Conservation (phyloP, 495 filamentous ascomycete species). For the Lophium mytilinum region DNA sequence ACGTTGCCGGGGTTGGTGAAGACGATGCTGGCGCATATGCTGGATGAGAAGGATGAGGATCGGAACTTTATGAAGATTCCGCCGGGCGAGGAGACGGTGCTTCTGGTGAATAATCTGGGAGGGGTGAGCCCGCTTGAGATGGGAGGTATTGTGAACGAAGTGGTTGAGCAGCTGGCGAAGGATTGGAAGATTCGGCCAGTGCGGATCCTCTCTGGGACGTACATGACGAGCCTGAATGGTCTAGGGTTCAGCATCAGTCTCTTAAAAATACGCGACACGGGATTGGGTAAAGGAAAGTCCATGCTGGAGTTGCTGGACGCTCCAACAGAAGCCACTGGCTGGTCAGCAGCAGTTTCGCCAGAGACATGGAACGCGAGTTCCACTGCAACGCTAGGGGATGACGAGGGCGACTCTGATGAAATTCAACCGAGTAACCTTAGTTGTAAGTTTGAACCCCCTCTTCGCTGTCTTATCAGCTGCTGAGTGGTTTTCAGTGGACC, state of each 20-base stretch:
- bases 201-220: slow-evolving; percentile 57
- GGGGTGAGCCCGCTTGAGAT: slow-evolving; percentile 83
- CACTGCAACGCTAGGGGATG: slow-evolving; percentile 15
- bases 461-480: neutral
- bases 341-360: slow-evolving; percentile 61
- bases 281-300: slow-evolving; percentile 62
- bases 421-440: slow-evolving; percentile 61
- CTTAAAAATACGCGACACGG: slow-evolving; percentile 72
- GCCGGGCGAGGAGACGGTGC: slow-evolving; percentile 54
- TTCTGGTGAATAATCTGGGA: slow-evolving; percentile 93
- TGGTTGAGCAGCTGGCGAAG: slow-evolving; percentile 64
- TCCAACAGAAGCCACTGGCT: slow-evolving; percentile 76
- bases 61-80: slow-evolving; percentile 68
- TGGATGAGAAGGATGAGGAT: slow-evolving; percentile 72
- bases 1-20: slow-evolving; percentile 62
- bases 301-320: slow-evolving; percentile 86
- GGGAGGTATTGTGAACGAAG: slow-evolving; percentile 80
- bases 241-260: slow-evolving; percentile 86
- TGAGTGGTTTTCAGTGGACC: slow-evolving; percentile 46
- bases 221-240: slow-evolving; percentile 86
- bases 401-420: slow-evolving; percentile 37
- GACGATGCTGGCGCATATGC: slow-evolving; percentile 72
- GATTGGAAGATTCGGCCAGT: slow-evolving; percentile 65
- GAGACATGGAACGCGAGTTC: slow-evolving; percentile 44
- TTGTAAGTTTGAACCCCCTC: slow-evolving; percentile 34